Percentiles rank a stretch among this genome's conserved stretches.
phyloP scores from a whole-genome alignment of 2,329 filamentous ascomycete genomes.

The Diplocarpon mali region DNA sequence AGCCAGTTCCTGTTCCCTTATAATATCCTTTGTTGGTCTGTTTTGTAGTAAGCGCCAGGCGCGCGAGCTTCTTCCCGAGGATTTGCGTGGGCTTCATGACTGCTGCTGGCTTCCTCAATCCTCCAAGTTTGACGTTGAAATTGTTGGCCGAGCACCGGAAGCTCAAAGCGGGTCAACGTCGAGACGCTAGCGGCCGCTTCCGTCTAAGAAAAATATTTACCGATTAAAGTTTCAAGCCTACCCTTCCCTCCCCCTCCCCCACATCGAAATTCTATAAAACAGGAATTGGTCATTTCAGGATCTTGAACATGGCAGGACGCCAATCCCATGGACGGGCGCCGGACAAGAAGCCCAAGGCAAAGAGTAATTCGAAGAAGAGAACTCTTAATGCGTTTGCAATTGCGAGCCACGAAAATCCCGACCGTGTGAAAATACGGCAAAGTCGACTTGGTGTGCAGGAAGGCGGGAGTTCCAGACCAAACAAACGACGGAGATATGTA shows the following conservation, averaged over 20 bases:
- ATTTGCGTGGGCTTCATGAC: constrained; percentile 56
- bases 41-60: constrained; percentile 80
- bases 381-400: constrained; percentile 49
- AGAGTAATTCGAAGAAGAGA: constrained; percentile 36
- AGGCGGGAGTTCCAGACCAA: constrained; percentile 29
- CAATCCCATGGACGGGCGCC: constrained; percentile 27
- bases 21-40: constrained; percentile 90
- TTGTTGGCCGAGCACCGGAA: too few relatives aligned
- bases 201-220: constrained; percentile 18
- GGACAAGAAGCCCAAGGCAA: constrained; percentile 28
- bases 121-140: neutral
- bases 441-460: constrained; percentile 46
- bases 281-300: neutral
- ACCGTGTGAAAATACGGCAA: constrained; percentile 40
- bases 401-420: constrained; percentile 45
- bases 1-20: constrained; percentile 85
- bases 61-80: constrained; percentile 59
- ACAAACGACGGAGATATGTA: constrained; percentile 30
- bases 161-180: neutral
- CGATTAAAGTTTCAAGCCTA: constrained; percentile 4
- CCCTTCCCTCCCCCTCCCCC: neutral
- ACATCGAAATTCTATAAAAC: neutral
- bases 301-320: constrained; percentile 26
- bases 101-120: neutral
- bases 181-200: constrained; percentile 18